Percentiles rank a stretch among this genome's conserved stretches.
Evolutionary conservation across 2,329 filamentous ascomycete species (phyloP).

Genomic region (Cladobotryum mycophilum): DNA sequence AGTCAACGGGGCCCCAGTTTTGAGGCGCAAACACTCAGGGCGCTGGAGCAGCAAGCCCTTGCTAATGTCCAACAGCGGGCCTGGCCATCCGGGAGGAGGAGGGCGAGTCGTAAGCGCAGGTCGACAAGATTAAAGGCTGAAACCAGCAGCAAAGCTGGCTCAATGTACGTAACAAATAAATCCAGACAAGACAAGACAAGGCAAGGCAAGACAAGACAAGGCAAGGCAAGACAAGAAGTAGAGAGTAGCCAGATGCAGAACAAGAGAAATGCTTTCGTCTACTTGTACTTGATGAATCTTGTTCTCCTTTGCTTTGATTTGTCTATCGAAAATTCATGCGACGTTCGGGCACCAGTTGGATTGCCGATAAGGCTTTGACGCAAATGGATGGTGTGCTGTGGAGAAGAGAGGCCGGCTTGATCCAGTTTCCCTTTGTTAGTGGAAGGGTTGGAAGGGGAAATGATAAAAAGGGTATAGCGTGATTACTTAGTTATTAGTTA

Average conservation of each 20-base stretch:
- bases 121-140: neutral
- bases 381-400: neutral
- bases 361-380: constrained; percentile 5
- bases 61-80: constrained; percentile 8
- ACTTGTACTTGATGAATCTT: neutral
- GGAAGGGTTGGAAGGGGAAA: too few species aligned
- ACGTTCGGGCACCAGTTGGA: constrained; percentile 6
- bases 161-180: neutral
- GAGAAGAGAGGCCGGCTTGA: constrained; percentile 1
- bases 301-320: neutral
- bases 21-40: constrained; percentile 9
- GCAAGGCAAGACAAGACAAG: too few species aligned
- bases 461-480: too few species aligned
- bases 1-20: constrained; percentile 3
- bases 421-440: neutral
- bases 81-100: constrained; percentile 5
- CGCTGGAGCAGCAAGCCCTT: constrained; percentile 11
- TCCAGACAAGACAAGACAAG: neutral
- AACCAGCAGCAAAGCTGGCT: neutral
- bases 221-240: too few species aligned
- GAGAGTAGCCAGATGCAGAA: neutral
- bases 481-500: too few species aligned
- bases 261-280: neutral
- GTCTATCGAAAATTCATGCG: constrained; percentile 4
- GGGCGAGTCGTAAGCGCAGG: neutral